Percentiles rank a stretch among this genome's conserved stretches.
These are phyloP conservation scores for Aureobasidium sp. DNA, from an alignment of 2,329 filamentous ascomycete genomes.

Conservation along the genomic window DNA sequence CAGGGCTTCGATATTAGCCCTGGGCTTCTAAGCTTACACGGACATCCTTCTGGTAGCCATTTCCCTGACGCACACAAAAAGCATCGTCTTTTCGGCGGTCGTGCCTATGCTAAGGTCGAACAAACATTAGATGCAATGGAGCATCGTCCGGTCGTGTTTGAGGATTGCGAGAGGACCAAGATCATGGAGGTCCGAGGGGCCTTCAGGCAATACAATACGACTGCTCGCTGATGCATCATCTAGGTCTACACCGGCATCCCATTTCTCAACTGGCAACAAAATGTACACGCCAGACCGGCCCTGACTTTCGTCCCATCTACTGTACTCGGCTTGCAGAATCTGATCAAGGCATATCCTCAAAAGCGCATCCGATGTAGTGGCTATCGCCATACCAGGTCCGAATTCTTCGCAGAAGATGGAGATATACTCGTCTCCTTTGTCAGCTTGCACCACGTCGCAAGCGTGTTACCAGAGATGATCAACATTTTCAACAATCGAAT, in stretches of 20 bases:
- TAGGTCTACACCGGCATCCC: slow-evolving; percentile 26
- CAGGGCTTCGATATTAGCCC: not conserved
- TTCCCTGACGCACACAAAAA: not conserved
- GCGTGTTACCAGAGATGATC: slow-evolving; percentile 8
- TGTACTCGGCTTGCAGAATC: slow-evolving; percentile 35
- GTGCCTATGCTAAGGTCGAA: slow-evolving; percentile 13
- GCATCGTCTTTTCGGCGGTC: not conserved
- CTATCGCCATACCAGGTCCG: slow-evolving; percentile 40
- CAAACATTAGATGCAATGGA: not conserved
- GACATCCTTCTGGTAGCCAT: not conserved
- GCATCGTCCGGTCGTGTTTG: slow-evolving; percentile 1
- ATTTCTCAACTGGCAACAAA: slow-evolving; percentile 33
- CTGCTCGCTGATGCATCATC: not conserved
- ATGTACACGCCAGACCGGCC: slow-evolving; percentile 34
- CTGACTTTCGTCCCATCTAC: slow-evolving; percentile 39
- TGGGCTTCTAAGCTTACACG: not conserved
- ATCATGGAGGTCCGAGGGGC: slow-evolving; percentile 11
- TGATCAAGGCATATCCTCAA: slow-evolving; percentile 28
- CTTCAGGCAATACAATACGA: not conserved
- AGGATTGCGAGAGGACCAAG: slow-evolving; percentile 1
- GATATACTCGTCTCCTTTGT: slow-evolving; percentile 40
- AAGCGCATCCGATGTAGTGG: slow-evolving; percentile 37
- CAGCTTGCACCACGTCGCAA: slow-evolving; percentile 32
- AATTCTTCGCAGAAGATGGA: slow-evolving; percentile 36
- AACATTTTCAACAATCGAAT: not conserved